Evolutionary conservation across 2,329 filamentous ascomycete genomes (phyloP), one percentile per base, ranked within the genome.

Genomic region (Verticillium tricorpus): DNA sequence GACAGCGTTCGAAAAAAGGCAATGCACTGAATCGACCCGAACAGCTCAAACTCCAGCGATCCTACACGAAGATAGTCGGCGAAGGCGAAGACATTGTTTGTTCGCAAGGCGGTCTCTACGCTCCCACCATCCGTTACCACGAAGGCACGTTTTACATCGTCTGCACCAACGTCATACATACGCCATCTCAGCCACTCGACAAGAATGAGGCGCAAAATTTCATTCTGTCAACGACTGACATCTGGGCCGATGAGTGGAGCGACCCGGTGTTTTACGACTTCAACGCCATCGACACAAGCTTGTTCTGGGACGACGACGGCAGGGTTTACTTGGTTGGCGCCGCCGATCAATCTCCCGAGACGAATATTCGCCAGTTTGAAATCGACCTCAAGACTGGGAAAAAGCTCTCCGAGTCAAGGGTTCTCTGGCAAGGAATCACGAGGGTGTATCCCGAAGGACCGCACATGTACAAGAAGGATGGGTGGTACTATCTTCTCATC

Each of bases 401-500:
- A 52, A 60, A 60, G 19, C 61, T 69, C 3, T 69, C 67, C 1
- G 67, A 69, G 25, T 59, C n/a, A 6, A 58, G 15, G 22, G 22
- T 61, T 11, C 60, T 61, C 12, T 82, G 81, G 81, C 77, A 80
- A 39, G 81, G 82, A 1, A 80, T 77, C 0, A 78, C 77, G 0
- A 76, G 3, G 40, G 71, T 58, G 67, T 76, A 66, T 14, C 71
- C 84, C 0, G 84, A 85, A 65, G 84, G 11, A 65, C 78, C 76
- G 0, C 79, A 82, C 63, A 75, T 82, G 60, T 75, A 79, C 66
- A 80, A 80, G 65, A 76, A 75, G 72, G 77, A 69, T 5, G 72
- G 68, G 7, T 76, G 73, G 37, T 82, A 79, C 61, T 82, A 81
- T 61, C 72, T 81, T n/a, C 74, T 81, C 54, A 79, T 79, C 52